Evolutionary conservation across 495 filamentous ascomycete genomes (phyloP).

Genomic region (Mytilinidion resinicola): DNA sequence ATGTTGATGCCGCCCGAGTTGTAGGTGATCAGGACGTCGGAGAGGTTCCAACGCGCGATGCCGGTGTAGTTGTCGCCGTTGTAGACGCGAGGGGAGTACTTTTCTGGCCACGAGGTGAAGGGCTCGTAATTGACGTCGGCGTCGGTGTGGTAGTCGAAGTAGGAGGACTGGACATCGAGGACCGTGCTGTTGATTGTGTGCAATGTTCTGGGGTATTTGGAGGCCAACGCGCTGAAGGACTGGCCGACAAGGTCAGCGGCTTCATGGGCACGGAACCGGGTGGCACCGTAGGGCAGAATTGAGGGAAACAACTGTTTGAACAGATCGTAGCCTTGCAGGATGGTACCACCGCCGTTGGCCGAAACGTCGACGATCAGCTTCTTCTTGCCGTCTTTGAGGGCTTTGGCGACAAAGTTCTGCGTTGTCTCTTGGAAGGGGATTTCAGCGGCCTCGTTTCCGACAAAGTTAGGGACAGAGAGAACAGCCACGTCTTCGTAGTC

Average conservation of each 20-base stretch:
- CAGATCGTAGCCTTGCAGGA: slow-evolving; percentile 35
- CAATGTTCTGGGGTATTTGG: slow-evolving; percentile 7
- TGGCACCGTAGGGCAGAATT: slow-evolving; percentile 41
- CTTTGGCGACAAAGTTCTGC: slow-evolving; percentile 34
- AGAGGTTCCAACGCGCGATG: slow-evolving; percentile 24
- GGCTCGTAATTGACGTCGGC: slow-evolving; percentile 9
- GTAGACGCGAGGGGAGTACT: slow-evolving; percentile 21
- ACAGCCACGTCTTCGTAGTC: slow-evolving; percentile 41
- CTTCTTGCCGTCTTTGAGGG: slow-evolving; percentile 27
- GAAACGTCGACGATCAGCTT: slow-evolving; percentile 28
- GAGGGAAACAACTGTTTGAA: slow-evolving; percentile 40
- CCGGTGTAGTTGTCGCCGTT: slow-evolving; percentile 26
- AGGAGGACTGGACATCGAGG: slow-evolving; percentile 1
- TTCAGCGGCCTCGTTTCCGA: slow-evolving; percentile 15
- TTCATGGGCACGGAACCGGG: slow-evolving; percentile 42
- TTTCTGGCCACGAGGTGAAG: slow-evolving; percentile 23
- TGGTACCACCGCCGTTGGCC: slow-evolving; percentile 25
- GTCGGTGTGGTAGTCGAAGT: slow-evolving; percentile 24
- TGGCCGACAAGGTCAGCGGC: slow-evolving; percentile 42
- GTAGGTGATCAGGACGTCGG: slow-evolving; percentile 8
- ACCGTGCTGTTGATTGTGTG: neutral
- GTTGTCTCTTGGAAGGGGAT: slow-evolving; percentile 35
- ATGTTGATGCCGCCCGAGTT: slow-evolving; percentile 30
- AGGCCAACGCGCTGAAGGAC: slow-evolving; percentile 33
- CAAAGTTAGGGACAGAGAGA: slow-evolving; percentile 26